Conservation (phyloP, 2,329 filamentous ascomycete species). For the Orbilia ellipsospora region DNA sequence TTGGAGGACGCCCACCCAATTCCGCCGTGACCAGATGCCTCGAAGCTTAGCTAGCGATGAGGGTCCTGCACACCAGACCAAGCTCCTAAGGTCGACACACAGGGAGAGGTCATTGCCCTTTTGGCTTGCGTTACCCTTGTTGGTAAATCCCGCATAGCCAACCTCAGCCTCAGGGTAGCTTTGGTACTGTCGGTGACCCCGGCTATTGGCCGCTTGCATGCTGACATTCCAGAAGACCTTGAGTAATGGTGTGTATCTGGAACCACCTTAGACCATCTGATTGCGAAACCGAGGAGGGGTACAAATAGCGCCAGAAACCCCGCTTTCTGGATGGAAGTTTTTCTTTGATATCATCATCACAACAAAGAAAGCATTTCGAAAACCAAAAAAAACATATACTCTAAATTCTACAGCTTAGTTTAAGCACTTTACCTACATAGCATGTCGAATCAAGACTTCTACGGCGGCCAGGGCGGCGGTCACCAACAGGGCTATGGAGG, state of each 20-base stretch:
- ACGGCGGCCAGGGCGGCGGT: conserved; percentile 13
- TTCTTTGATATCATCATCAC: conserved; percentile 35
- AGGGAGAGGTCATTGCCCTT: conserved; percentile 50
- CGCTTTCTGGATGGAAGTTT: conserved; percentile 35
- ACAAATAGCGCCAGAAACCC: conserved; percentile 52
- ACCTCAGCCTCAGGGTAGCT: conserved; percentile 47
- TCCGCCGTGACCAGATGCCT: conserved; percentile 23
- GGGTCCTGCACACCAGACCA: conserved; percentile 26
- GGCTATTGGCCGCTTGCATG: conserved; percentile 49
- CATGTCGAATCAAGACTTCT: conserved; percentile 52
- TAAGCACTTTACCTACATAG: conserved; percentile 23
- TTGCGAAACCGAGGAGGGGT: conserved; percentile 49
- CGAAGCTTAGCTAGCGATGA: neutral
- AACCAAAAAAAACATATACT: conserved; percentile 8
- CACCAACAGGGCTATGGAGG: conserved; percentile 23
- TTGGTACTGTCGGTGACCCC: conserved; percentile 44
- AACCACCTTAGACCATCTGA: conserved; percentile 19
- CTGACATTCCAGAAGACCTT: conserved; percentile 53
- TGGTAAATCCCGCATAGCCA: conserved; percentile 55
- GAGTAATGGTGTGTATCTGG: conserved; percentile 3
- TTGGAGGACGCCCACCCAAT: conserved; percentile 4
- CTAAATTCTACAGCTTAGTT: conserved; percentile 21
- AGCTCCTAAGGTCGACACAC: conserved; percentile 17
- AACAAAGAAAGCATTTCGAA: conserved; percentile 10
- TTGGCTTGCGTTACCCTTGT: conserved; percentile 53